These are phyloP conservation scores for Colletotrichum cordylinicola DNA, from an alignment of 2,329 filamentous ascomycete genomes.

Conservation along the genomic window DNA sequence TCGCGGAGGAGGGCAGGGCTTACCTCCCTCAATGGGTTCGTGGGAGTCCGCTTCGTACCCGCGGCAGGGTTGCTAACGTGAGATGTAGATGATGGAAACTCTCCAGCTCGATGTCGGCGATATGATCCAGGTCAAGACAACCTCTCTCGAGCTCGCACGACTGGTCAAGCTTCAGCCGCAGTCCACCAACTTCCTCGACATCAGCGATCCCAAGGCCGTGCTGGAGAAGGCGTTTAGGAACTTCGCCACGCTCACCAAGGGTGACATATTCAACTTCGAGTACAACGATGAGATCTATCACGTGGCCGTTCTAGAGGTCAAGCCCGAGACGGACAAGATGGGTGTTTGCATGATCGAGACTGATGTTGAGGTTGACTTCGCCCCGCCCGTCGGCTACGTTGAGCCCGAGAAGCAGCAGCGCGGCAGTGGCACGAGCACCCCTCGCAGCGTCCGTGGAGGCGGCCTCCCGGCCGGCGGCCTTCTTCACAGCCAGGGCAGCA, in stretches of 20 bases:
- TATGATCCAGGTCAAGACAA: slow-evolving; percentile 93
- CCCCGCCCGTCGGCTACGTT: slow-evolving; percentile 90
- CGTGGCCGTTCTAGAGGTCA: slow-evolving; percentile 92
- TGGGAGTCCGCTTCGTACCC: slow-evolving; percentile 1
- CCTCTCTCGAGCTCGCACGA: slow-evolving; percentile 85
- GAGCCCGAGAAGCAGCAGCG: slow-evolving; percentile 71
- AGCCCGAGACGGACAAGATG: slow-evolving; percentile 82
- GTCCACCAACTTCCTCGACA: slow-evolving; percentile 91
- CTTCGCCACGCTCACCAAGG: slow-evolving; percentile 91
- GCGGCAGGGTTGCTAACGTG: neutral
- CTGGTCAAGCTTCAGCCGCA: slow-evolving; percentile 98
- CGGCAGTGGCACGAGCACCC: slow-evolving; percentile 84
- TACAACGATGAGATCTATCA: slow-evolving; percentile 97
- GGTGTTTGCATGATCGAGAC: slow-evolving; percentile 96
- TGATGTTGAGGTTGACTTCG: slow-evolving; percentile 95
- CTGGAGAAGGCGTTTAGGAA: slow-evolving; percentile 96
- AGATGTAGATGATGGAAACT: slow-evolving; percentile 85
- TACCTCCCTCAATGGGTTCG: slow-evolving; percentile 94
- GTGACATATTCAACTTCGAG: slow-evolving; percentile 93
- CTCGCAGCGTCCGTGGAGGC: slow-evolving; percentile 65
- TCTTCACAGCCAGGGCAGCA: slow-evolving; percentile 85
- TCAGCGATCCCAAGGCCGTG: slow-evolving; percentile 95
- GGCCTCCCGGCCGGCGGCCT: slow-evolving; percentile 74
- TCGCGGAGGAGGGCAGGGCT: slow-evolving; percentile 94
- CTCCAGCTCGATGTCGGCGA: slow-evolving; percentile 90